Percentiles rank a stretch among this genome's conserved stretches.
Evolutionary conservation across 1,139 yeast species (phyloP).

Genomic region (Hemisphaericaspora xylofermentans): DNA sequence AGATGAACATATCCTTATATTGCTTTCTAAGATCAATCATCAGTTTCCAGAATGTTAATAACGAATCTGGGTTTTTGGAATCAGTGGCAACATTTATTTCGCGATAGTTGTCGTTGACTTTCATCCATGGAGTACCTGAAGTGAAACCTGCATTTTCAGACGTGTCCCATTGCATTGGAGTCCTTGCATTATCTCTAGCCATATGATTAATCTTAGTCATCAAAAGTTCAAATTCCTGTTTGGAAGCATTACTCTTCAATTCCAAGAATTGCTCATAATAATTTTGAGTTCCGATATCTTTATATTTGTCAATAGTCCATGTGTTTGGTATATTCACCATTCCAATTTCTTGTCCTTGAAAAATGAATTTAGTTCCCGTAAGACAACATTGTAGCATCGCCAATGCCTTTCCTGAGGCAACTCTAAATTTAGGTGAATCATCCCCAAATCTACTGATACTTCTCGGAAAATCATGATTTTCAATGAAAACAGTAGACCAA

Average conservation of each 20-base stretch:
- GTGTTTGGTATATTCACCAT: constrained; percentile 46
- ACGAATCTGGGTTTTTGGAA: constrained; percentile 44
- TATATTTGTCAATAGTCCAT: constrained; percentile 51
- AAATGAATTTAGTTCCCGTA: constrained; percentile 56
- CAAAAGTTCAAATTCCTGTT: constrained; percentile 23
- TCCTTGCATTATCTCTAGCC: constrained; percentile 55
- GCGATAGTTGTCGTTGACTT: constrained; percentile 48
- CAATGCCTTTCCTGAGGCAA: constrained; percentile 46
- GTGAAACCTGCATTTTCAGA: constrained; percentile 49
- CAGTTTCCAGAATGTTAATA: constrained; percentile 44
- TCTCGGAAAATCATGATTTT: constrained; percentile 61
- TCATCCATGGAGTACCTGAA: constrained; percentile 53
- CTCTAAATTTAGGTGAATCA: constrained; percentile 31
- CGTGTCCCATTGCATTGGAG: constrained; percentile 59
- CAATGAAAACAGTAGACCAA: constrained; percentile 55
- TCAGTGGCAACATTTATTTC: constrained; percentile 50
- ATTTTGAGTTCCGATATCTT: constrained; percentile 48
- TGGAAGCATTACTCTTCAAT: constrained; percentile 26
- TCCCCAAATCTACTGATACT: constrained; percentile 52
- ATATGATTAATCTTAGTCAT: constrained; percentile 33
- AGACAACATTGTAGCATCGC: constrained; percentile 45
- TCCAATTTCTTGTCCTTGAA: constrained; percentile 63
- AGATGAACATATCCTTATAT: constrained; percentile 41
- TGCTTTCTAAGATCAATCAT: constrained; percentile 43
- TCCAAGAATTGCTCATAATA: constrained; percentile 36